These are phyloP conservation scores for Trichophyton equinum DNA, from an alignment of 2,329 filamentous ascomycete genomes.

Conservation along the genomic window DNA sequence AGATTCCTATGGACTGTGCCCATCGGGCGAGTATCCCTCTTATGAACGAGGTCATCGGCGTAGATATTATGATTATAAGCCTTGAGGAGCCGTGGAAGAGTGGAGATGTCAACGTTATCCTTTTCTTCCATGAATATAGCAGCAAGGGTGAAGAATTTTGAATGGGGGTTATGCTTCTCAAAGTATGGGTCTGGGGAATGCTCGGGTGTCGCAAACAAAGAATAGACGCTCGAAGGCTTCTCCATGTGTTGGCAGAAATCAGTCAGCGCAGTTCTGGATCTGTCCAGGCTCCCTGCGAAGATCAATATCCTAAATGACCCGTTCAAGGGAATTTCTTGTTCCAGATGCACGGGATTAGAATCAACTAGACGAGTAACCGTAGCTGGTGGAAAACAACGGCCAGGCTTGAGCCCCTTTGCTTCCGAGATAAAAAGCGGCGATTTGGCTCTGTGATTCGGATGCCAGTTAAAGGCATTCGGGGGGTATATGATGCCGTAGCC, in stretches of 20 bases:
- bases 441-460: slow-evolving; percentile 55
- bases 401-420: slow-evolving; percentile 44
- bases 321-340: slow-evolving; percentile 81
- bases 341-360: slow-evolving; percentile 77
- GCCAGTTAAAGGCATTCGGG: slow-evolving; percentile 76
- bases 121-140: slow-evolving; percentile 60
- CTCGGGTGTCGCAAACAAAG: slow-evolving; percentile 45
- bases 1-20: slow-evolving; percentile 78
- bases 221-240: slow-evolving; percentile 59
- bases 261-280: slow-evolving; percentile 49
- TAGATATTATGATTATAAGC: slow-evolving; percentile 75
- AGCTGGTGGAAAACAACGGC: slow-evolving; percentile 62
- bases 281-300: slow-evolving; percentile 59
- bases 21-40: slow-evolving; percentile 53
- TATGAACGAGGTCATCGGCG: slow-evolving; percentile 69
- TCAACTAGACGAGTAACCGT: slow-evolving; percentile 79
- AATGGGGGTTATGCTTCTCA: slow-evolving; percentile 76
- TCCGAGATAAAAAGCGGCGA: slow-evolving; percentile 55
- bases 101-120: slow-evolving; percentile 54
- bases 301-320: slow-evolving; percentile 77
- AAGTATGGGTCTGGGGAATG: slow-evolving; percentile 52
- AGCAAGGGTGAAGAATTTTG: slow-evolving; percentile 65
- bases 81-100: slow-evolving; percentile 55
- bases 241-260: slow-evolving; percentile 57
- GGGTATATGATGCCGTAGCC: slow-evolving; percentile 83